A percentile compares a stretch with the other conserved stretches of the same genome.
These are phyloP conservation scores for Barnettozyma californica DNA, from an alignment of 805 yeast species.

Conservation along the genomic window DNA sequence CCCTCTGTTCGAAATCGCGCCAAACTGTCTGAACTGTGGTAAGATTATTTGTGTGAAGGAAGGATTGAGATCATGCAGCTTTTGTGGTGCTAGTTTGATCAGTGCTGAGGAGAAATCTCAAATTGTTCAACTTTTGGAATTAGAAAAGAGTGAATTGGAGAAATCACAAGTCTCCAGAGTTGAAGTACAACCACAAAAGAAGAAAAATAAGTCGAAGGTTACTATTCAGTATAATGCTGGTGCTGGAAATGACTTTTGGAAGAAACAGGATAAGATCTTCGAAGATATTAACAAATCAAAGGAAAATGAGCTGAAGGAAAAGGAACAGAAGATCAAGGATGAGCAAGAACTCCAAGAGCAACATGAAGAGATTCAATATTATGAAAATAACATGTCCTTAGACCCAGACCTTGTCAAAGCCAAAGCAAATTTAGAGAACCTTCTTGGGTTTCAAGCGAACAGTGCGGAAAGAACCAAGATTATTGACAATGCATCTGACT, in stretches of 20 bases:
- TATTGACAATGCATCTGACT: slow-evolving; percentile 90
- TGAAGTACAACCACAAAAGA: slow-evolving; percentile 9
- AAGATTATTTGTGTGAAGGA: slow-evolving; percentile 87
- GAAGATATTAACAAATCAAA: slow-evolving; percentile 35
- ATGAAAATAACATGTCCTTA: slow-evolving; percentile 34
- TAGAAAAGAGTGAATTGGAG: slow-evolving; percentile 45
- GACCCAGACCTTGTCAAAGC: slow-evolving; percentile 65
- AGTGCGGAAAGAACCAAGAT: slow-evolving; percentile 88
- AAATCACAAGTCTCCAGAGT: slow-evolving; percentile 20
- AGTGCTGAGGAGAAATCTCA: slow-evolving; percentile 54
- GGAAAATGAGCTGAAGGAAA: slow-evolving; percentile 27
- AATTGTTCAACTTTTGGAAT: slow-evolving; percentile 46
- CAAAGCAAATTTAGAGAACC: slow-evolving; percentile 62
- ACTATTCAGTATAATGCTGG: slow-evolving; percentile 53
- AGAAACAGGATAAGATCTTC: slow-evolving; percentile 62
- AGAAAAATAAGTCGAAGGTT: slow-evolving; percentile 30
- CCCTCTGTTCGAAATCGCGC: slow-evolving; percentile 83
- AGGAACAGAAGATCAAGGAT: slow-evolving; percentile 32
- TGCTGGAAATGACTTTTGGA: slow-evolving; percentile 60
- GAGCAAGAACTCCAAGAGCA: slow-evolving; percentile 36
- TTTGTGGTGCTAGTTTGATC: slow-evolving; percentile 67
- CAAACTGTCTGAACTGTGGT: slow-evolving; percentile 93
- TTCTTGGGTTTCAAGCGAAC: slow-evolving; percentile 76
- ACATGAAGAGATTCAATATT: slow-evolving; percentile 38
- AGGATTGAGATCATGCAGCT: slow-evolving; percentile 86